Evolutionary conservation across 148 eudicot genomes (phyloP), one percentile per base, ranked within the genome.

Genomic region (Rhododendron molle): DNA sequence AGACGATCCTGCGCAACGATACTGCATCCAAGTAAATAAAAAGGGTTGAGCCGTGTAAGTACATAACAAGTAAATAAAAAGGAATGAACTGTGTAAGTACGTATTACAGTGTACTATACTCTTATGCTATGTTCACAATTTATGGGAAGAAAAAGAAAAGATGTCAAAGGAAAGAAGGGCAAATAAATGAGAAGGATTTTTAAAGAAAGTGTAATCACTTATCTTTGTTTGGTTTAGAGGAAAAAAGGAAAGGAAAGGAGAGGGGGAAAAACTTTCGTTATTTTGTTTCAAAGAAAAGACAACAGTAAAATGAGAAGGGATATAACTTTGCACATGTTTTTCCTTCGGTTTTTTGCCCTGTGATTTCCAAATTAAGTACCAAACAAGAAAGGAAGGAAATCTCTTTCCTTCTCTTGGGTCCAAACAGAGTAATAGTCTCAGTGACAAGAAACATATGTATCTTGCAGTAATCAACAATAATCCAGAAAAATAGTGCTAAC

Each of bases 1-100:
- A 97, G 88, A 74, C 99, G 98, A 90, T 95, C 98, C 89, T 95
- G 98, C 4, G 98, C 93, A 87, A 95, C 88, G 62, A 97, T 95
- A 90, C 99, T 97, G 94, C 92, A 90, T 85, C 81, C 81, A 85
- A 83, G 83, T 62, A 87, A 83, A 86, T 62, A 83, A 77, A 87
- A 80, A 54, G 1, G 34, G 16, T 74, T 28, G 86, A 90, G 62
- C 76, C 40, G 82, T 78, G 83, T 21, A 71, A 78, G 40, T 18
- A 76, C 20, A 11, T 21, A 18, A 54, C 60, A 54, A 54, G 60
- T 54, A 16, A 16, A 54, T 15, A 52, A 52, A 13, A 52, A 52
- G 60, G 60, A 54, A 54, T 54, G 60, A 18, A 54, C 21, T 16
- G 60, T 18, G 21, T 11, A 50, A 54, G 23, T 54, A 54, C 21